Percentiles rank a stretch among this genome's conserved stretches.
Evolutionary conservation across 768 basidiomycete species (phyloP).

Genomic region (Hydnomerulius pinastri): DNA sequence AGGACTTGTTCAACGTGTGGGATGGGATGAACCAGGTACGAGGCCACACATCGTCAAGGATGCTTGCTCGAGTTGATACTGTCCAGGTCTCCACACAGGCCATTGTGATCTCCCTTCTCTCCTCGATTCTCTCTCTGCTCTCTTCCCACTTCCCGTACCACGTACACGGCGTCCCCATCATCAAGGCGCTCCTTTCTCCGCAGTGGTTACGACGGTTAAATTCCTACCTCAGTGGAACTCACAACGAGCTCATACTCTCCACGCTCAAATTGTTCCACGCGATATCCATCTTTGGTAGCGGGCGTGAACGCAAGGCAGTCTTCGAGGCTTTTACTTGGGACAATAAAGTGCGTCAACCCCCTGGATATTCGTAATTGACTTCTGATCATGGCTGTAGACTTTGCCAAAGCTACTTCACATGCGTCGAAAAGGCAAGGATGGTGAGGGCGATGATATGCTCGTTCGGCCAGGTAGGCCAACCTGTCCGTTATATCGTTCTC

Average conservation of each 20-base stretch:
- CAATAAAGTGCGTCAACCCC: conserved; percentile 52
- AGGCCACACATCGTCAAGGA: background rate
- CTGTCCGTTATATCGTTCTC: background rate
- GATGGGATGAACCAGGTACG: conserved; percentile 51
- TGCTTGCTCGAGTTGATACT: background rate
- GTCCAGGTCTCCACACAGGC: conserved; percentile 44
- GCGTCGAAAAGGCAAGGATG: conserved; percentile 60
- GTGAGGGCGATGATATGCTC: conserved; percentile 41
- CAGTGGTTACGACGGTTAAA: conserved; percentile 59
- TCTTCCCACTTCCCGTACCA: conserved; percentile 74
- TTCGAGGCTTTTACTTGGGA: conserved; percentile 80
- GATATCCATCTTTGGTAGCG: conserved; percentile 65
- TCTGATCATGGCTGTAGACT: conserved; percentile 41
- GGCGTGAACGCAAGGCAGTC: conserved; percentile 60
- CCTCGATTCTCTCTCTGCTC: conserved; percentile 61
- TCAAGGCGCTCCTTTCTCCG: conserved; percentile 59
- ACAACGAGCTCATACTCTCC: conserved; percentile 66
- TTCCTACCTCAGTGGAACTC: conserved; percentile 59
- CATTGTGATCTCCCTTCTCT: conserved; percentile 52
- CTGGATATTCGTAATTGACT: background rate
- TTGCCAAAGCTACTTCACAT: conserved; percentile 68
- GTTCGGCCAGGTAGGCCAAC: conserved; percentile 54
- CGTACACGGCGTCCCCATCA: conserved; percentile 57
- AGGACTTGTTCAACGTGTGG: conserved; percentile 67
- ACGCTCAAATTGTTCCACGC: conserved; percentile 64